Evolutionary conservation across 352 stramenopile species (phyloP).

Genomic region (Phytophthora multivora): DNA sequence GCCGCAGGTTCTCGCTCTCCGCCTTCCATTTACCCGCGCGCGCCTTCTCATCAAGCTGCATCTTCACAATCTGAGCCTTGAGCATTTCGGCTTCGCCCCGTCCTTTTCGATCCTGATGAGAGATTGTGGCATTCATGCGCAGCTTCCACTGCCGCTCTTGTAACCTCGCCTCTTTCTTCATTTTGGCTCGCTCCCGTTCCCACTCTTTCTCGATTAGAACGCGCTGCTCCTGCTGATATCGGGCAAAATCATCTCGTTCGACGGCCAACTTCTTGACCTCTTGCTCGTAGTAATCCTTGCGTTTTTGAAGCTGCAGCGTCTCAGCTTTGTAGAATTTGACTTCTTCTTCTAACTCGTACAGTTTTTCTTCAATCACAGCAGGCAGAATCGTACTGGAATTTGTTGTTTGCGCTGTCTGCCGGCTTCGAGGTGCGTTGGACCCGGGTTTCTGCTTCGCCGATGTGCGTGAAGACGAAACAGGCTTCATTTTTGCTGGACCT

Average conservation of each 20-base stretch:
- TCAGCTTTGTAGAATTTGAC: conserved; percentile 88
- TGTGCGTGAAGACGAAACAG: not conserved
- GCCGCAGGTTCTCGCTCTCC: conserved; percentile 65
- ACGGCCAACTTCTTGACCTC: conserved; percentile 57
- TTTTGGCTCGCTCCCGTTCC: conserved; percentile 68
- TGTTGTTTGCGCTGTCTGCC: conserved; percentile 2
- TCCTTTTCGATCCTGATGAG: conserved; percentile 63
- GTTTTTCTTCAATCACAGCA: conserved; percentile 80
- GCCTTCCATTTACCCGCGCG: conserved; percentile 67
- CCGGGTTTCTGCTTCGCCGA: conserved; percentile 13
- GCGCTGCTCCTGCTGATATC: conserved; percentile 59
- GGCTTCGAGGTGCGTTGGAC: conserved; percentile 9
- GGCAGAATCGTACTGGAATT: conserved; percentile 44
- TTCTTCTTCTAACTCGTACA: conserved; percentile 81
- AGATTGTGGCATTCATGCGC: conserved; percentile 57
- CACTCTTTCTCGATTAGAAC: conserved; percentile 69
- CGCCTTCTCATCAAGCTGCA: conserved; percentile 74
- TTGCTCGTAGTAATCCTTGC: conserved; percentile 71
- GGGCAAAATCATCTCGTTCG: conserved; percentile 54
- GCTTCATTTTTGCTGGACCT: conserved; percentile 7
- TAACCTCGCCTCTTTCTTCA: conserved; percentile 73
- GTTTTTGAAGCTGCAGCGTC: conserved; percentile 77
- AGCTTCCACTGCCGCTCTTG: conserved; percentile 80
- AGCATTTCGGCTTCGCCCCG: conserved; percentile 72
- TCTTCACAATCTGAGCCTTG: conserved; percentile 84